Evolutionary conservation across 2,329 filamentous ascomycete species (phyloP), one percentile per base, ranked within the genome.

Genomic region (Ceratocystis destructans): DNA sequence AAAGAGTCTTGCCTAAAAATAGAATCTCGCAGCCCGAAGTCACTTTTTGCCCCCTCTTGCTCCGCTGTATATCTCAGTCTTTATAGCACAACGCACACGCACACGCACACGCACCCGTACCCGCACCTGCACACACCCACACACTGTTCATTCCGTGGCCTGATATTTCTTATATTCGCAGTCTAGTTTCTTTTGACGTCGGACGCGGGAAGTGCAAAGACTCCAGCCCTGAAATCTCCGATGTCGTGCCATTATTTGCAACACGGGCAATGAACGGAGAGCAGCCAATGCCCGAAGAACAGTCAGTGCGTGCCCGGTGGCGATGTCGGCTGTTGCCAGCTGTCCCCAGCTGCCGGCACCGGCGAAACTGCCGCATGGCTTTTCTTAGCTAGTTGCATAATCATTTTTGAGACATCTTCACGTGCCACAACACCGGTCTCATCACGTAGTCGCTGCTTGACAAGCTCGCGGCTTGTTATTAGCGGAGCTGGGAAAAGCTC

Each of bases 261-360:
- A 63, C 41, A 12, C 65, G 41, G 1, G 65, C 65, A 31, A 64
- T 65, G 55, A 61, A 61, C 31, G 61, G 59, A 10, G 61, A 63
- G 41, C 65, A 63, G 22, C 41, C 61, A 1, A 62, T 20, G 5
- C 12, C 33, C 17, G 55, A 50, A 15, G 66, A 41, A 62, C 12
- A 28, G 50, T 10, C 20, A 37, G 25, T 45, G 41, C 37, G 25
- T 45, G 41, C 37, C n/a, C 6, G 59, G 1, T 41, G 37, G 37
- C 10, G 10, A 41, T 37, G 33, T 28, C n/a, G 61, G 37, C 22
- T 1, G 10, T 6, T 55, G 50, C 50, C 50, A 22, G 10, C 50
- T 55, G 50, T 1, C 50, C 6, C 12, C 50, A 22, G 20, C 61
- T 22, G 37, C 31, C 37, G 17, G n/a, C 1, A 1, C 25, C 31